phyloP scores from a whole-genome alignment of 805 yeast genomes.

The Candida multigemmis region DNA sequence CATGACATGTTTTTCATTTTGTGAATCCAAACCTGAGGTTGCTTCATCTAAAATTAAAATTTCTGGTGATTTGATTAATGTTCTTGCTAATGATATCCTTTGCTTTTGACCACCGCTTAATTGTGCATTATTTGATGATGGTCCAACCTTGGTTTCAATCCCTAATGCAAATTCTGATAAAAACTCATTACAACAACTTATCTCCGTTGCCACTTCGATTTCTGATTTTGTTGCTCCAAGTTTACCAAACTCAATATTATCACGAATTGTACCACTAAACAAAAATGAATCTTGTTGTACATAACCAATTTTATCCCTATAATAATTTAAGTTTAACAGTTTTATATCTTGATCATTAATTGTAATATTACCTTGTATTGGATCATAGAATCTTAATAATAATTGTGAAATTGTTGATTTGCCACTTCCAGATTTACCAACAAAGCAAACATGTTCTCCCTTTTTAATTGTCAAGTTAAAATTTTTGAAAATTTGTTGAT shows the following conservation, averaged over 20 bases:
- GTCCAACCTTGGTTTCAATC: constrained; percentile 74
- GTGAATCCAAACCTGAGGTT: constrained; percentile 86
- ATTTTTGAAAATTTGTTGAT: constrained; percentile 53
- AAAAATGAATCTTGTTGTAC: constrained; percentile 91
- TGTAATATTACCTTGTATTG: constrained; percentile 50
- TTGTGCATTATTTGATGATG: constrained; percentile 63
- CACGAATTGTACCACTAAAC: constrained; percentile 77
- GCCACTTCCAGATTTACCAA: constrained; percentile 97
- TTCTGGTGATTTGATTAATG: constrained; percentile 69
- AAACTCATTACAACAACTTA: constrained; percentile 70
- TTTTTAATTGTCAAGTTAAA: constrained; percentile 54
- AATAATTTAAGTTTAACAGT: constrained; percentile 60
- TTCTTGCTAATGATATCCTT: constrained; percentile 84
- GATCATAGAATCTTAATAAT: constrained; percentile 77
- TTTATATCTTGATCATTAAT: constrained; percentile 59
- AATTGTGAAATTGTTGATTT: constrained; percentile 82
- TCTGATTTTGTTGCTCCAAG: constrained; percentile 51
- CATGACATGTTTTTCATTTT: constrained; percentile 79
- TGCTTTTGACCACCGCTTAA: constrained; percentile 95
- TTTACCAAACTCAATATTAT: constrained; percentile 74
- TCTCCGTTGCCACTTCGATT: constrained; percentile 47
- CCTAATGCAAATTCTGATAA: constrained; percentile 72
- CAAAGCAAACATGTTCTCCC: constrained; percentile 88
- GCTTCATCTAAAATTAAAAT: constrained; percentile 89
- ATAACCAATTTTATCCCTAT: constrained; percentile 71